Base-by-base conservation (phyloP, 1,284 basidiomycete genomes). In the Apiotrichum laibachii region DNA sequence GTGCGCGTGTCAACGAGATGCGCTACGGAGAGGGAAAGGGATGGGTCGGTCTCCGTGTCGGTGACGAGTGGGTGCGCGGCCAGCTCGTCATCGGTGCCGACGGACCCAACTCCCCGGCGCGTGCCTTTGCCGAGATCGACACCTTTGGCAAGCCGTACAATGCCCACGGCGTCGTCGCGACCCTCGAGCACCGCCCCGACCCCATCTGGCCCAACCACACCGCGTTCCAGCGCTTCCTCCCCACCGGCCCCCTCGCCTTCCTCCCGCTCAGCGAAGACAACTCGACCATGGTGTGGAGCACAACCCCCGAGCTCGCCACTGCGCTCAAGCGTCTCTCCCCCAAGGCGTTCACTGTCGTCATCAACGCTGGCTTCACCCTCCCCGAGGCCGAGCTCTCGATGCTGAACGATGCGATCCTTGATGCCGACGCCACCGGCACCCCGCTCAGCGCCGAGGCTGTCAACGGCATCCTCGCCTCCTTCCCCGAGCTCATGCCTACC, bases 221-320 rank as follows among this genome's bases (percentile, higher is more conserved):
- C 1, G 94, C 92, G 0, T 98, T 90, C 77, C 96, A 99, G 78
- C 83, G 95, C 31, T 99, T 99, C 81, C 84, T 99, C 35, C 90
- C 94, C 1, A 93, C 92, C 5, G 95, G 96, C 0, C 95, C 96
- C 0, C 88, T 99, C 49, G 95, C 94, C 0, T 98, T 95, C 80
- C 83, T 98, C 15, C 94, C 84, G 86, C 66, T 93, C 31, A 74
- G 89, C 1, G 81, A 86, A 1, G 87, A 85, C 0, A 80, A 83
- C 0, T 92, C 90, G 7, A 95, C 94, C 1, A 83, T 99, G 59
- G 96, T 98, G 6, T 99, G 96, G 96, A 94, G 92, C 13, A 94
- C 92, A 1, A 86, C 84, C 56, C 92, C 93, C 0, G 71, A 81
- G 10, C 81, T 95, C 8, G 92, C 92, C 1, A 80, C 84, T 22